These are phyloP conservation scores for Agrostemma githago DNA, from an alignment of 148 eudicot species.

Conservation along the genomic window DNA sequence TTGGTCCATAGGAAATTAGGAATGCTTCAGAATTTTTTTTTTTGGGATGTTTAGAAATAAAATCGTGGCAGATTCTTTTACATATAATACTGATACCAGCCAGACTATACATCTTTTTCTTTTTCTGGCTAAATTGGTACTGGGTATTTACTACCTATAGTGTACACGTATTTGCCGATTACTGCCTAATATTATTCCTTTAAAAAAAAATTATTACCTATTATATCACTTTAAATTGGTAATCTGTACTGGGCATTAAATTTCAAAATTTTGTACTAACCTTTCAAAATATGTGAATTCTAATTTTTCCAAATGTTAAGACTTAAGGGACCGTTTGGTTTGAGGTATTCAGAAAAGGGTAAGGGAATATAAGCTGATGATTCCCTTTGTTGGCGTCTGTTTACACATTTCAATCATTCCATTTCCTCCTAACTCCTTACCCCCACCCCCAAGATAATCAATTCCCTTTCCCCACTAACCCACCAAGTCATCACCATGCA, in stretches of 20 bases:
- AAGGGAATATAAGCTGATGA: too few relatives aligned
- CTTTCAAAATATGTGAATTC: background rate
- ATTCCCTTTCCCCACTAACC: too few relatives aligned
- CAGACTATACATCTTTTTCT: background rate
- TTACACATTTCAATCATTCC: too few relatives aligned
- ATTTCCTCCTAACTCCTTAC: too few relatives aligned
- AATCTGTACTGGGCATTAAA: background rate
- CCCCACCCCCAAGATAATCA: too few relatives aligned
- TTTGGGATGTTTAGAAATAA: conserved; percentile 1
- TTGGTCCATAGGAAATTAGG: background rate
- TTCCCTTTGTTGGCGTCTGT: too few relatives aligned
- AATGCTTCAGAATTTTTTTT: background rate
- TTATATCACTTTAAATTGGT: background rate
- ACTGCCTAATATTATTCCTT: background rate
- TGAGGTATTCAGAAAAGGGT: too few relatives aligned
- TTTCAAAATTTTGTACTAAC: background rate
- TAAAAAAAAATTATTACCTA: background rate
- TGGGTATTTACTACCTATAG: background rate
- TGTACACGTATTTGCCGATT: background rate
- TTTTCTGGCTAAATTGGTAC: background rate
- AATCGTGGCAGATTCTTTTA: background rate
- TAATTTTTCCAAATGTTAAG: too few relatives aligned
- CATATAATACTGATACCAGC: background rate
- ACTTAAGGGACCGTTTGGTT: too few relatives aligned
- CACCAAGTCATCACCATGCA: too few relatives aligned